Evolutionary conservation across 176 grass and related monocot species (phyloP).

Genomic region (Phoenix dactylifera): DNA sequence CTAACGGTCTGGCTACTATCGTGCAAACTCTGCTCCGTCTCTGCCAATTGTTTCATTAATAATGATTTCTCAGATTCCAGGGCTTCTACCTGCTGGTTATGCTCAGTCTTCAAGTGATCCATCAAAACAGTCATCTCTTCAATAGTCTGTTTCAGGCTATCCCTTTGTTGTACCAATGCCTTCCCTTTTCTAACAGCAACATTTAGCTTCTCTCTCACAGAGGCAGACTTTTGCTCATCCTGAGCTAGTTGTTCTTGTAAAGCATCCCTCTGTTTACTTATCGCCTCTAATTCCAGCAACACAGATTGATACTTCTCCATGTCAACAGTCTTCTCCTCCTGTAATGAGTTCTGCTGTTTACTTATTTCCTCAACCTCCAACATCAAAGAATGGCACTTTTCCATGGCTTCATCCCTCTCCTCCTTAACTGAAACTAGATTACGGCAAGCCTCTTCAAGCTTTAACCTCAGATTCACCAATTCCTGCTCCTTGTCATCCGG

Average conservation of each 20-base stretch:
- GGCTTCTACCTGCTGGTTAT: constrained; percentile 55
- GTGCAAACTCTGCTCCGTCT: constrained; percentile 48
- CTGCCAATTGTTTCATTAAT: constrained; percentile 42
- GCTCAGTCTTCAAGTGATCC: constrained; percentile 42
- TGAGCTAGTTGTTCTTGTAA: constrained; percentile 62
- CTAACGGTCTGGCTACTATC: constrained; percentile 39
- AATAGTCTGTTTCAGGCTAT: constrained; percentile 73
- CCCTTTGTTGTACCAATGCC: constrained; percentile 78
- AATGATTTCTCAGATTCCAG: constrained; percentile 68
- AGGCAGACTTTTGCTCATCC: constrained; percentile 61
- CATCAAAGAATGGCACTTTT: constrained; percentile 34
- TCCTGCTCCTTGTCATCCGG: constrained; percentile 26
- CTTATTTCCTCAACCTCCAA: constrained; percentile 45
- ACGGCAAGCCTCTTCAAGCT: constrained; percentile 39
- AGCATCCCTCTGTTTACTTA: constrained; percentile 44
- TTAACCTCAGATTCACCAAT: constrained; percentile 26
- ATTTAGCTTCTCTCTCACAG: constrained; percentile 82
- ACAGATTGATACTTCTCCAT: constrained; percentile 40
- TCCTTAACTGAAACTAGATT: constrained; percentile 37
- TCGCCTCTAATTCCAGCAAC: constrained; percentile 43
- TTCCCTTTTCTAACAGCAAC: constrained; percentile 93
- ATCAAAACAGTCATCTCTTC: constrained; percentile 52
- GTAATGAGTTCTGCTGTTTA: constrained; percentile 38
- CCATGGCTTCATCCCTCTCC: constrained; percentile 46
- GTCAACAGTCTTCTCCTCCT: constrained; percentile 44